These are phyloP conservation scores for Pueraria montana DNA, from an alignment of 306 rosid species.

Conservation along the genomic window DNA sequence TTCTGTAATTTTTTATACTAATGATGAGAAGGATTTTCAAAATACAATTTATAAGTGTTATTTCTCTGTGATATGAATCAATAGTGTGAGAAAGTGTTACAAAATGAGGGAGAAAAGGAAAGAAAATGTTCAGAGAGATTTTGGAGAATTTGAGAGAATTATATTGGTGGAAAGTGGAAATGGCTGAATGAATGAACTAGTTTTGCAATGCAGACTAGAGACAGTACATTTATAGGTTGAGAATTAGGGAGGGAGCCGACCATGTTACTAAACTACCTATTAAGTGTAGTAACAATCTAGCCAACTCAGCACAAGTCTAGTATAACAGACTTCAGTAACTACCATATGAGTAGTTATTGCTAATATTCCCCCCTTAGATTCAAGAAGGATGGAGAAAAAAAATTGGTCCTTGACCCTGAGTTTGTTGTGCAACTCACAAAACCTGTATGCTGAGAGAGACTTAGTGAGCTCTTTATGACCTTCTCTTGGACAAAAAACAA, in stretches of 20 bases:
- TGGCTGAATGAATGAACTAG: neutral
- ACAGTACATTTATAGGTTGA: neutral
- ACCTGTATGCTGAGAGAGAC: neutral
- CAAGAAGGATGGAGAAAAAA: neutral
- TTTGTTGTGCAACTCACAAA: neutral
- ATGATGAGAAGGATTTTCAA: conserved; percentile 11
- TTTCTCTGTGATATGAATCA: neutral
- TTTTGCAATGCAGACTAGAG: neutral
- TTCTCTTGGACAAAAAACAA: neutral
- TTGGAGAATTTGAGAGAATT: neutral
- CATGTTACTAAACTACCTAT: neutral
- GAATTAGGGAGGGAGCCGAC: conserved; percentile 7
- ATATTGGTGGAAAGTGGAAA: neutral
- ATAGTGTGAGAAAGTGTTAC: neutral
- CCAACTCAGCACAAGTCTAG: neutral
- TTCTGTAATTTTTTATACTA: conserved; percentile 31
- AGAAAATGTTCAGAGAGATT: neutral
- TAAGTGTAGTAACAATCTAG: neutral
- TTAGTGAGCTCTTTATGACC: neutral
- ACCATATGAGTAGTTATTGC: neutral
- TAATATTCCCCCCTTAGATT: neutral
- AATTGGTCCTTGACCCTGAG: too few species aligned
- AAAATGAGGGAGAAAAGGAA: neutral
- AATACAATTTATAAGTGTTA: conserved; percentile 17
- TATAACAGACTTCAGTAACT: neutral